Percentiles rank a stretch among this genome's conserved stretches.
Conservation (phyloP, 148 eudicot genomes). For the Vaccinium myrtillus region DNA sequence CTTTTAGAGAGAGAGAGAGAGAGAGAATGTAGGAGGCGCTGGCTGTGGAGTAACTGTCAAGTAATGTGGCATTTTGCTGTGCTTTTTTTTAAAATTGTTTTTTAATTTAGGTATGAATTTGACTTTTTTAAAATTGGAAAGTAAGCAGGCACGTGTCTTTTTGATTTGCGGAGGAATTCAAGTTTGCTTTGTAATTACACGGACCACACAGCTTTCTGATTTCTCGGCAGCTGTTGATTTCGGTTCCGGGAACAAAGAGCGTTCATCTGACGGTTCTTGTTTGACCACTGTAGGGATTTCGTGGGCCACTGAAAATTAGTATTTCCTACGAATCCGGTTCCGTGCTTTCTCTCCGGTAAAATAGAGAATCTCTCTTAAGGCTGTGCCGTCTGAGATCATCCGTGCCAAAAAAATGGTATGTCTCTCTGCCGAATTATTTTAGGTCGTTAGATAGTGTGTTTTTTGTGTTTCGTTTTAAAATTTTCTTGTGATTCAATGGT, state of each 20-base stretch:
- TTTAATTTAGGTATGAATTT: neutral
- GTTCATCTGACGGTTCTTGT: neutral
- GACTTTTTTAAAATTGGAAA: neutral
- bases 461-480: too few species aligned
- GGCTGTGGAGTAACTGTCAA: conserved; percentile 15
- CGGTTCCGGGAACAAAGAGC: neutral
- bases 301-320: neutral
- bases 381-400: too few species aligned
- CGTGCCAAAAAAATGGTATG: too few species aligned
- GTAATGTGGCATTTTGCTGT: neutral
- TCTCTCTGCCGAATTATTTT: too few species aligned
- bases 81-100: neutral
- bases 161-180: neutral
- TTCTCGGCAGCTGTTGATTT: neutral
- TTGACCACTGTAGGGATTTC: neutral
- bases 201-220: neutral
- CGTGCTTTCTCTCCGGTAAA: neutral
- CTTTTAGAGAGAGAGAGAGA: neutral
- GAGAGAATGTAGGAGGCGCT: neutral
- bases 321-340: neutral
- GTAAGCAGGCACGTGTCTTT: neutral
- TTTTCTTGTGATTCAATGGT: too few species aligned
- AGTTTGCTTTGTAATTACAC: neutral
- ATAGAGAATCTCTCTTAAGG: too few species aligned
- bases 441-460: too few species aligned